Evolutionary conservation across 2,329 filamentous ascomycete species (phyloP).

Genomic region (Raffaelea ambrosiae): DNA sequence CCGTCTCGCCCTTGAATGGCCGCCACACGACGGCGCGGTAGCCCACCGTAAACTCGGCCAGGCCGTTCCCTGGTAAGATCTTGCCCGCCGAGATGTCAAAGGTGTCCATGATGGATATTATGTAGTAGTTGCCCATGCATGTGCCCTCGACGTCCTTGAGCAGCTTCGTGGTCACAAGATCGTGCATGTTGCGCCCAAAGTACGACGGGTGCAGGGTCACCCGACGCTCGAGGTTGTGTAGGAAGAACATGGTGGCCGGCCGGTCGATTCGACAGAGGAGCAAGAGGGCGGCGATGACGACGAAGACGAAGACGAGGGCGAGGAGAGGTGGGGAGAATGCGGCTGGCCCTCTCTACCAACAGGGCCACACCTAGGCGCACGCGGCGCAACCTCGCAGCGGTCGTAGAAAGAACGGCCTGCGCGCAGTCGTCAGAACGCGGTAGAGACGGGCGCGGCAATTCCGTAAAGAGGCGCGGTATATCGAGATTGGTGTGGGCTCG

Average conservation of each 20-base stretch:
- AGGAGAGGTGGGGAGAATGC: not conserved
- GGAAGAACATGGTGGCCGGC: conserved; percentile 75
- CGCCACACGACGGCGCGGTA: conserved; percentile 97
- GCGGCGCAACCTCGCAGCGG: not conserved
- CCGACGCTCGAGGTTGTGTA: conserved; percentile 90
- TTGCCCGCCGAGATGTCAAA: conserved; percentile 91
- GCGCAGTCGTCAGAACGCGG: too few relatives aligned
- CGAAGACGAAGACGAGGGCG: not conserved
- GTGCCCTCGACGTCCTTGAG: conserved; percentile 91
- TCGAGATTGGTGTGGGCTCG: too few relatives aligned
- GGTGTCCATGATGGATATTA: conserved; percentile 95
- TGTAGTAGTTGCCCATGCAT: conserved; percentile 92
- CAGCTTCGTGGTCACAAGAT: conserved; percentile 82
- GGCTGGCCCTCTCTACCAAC: not conserved
- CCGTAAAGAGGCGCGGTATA: too few relatives aligned
- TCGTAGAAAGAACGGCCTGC: too few relatives aligned
- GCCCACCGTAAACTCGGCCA: conserved; percentile 89
- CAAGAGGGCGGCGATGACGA: too few relatives aligned
- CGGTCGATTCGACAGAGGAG: not conserved
- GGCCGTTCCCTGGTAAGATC: conserved; percentile 82
- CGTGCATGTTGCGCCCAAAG: conserved; percentile 88
- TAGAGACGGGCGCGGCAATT: too few relatives aligned
- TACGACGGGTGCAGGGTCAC: conserved; percentile 95
- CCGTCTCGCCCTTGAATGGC: conserved; percentile 96
- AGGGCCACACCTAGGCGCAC: not conserved